A percentile compares a stretch with the other conserved stretches of the same genome.
Evolutionary conservation across 345 rosid species (phyloP).

Genomic region (Hibiscus mutabilis): DNA sequence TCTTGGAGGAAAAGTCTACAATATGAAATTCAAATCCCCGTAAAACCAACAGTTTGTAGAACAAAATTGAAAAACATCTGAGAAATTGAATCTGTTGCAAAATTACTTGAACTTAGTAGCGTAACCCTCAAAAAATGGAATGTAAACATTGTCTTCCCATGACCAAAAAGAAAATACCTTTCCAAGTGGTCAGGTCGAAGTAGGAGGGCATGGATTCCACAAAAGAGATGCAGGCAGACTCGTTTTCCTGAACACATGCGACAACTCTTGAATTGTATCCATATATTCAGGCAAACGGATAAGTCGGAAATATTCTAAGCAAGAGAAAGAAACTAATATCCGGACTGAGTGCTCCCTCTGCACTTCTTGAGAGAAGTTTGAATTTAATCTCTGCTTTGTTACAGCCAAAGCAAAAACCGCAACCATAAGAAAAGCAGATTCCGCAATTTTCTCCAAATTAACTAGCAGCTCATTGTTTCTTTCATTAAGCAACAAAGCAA

Average conservation of each 20-base stretch:
- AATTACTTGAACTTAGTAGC: not conserved
- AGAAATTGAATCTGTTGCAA: not conserved
- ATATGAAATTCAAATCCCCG: slow-evolving; percentile 11
- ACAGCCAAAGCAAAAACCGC: slow-evolving; percentile 72
- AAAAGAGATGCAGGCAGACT: slow-evolving; percentile 55
- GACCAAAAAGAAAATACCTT: slow-evolving; percentile 51
- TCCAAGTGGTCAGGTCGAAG: slow-evolving; percentile 52
- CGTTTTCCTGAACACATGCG: slow-evolving; percentile 67
- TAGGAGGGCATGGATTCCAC: slow-evolving; percentile 77
- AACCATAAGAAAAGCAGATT: slow-evolving; percentile 89
- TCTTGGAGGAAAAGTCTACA: slow-evolving; percentile 31
- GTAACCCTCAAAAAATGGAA: not conserved
- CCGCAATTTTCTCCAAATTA: slow-evolving; percentile 74
- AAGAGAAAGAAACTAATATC: slow-evolving; percentile 67
- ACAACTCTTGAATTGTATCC: slow-evolving; percentile 72
- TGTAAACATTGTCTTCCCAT: slow-evolving; percentile 42
- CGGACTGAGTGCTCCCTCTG: slow-evolving; percentile 61
- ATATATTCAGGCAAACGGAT: slow-evolving; percentile 83
- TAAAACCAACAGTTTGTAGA: slow-evolving; percentile 4
- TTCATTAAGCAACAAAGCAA: slow-evolving; percentile 56
- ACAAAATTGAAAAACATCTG: not conserved
- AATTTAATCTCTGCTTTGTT: slow-evolving; percentile 53
- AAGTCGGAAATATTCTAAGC: slow-evolving; percentile 78
- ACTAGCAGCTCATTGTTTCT: slow-evolving; percentile 45
- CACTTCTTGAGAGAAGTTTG: slow-evolving; percentile 41